Evolutionary conservation across 768 basidiomycete genomes (phyloP).

Genomic region (Russula sp.): DNA sequence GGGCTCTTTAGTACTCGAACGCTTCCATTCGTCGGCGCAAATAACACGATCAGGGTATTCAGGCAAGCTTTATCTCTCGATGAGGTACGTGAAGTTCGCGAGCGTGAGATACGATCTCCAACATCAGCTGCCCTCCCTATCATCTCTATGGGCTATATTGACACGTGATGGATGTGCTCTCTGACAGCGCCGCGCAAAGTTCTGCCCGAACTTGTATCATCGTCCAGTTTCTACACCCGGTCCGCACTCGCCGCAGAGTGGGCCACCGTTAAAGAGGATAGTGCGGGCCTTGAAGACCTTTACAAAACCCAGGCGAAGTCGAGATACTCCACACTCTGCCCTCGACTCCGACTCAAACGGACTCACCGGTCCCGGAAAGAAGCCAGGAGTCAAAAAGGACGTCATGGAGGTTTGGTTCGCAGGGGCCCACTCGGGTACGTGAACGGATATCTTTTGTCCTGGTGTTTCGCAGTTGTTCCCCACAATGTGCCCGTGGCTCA

Average conservation of each 20-base stretch:
- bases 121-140: background rate
- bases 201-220: conserved; percentile 60
- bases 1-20: conserved; percentile 52
- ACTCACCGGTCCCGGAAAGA: no score
- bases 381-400: background rate
- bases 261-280: conserved; percentile 4
- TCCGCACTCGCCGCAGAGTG: conserved; percentile 25
- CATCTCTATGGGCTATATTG: background rate
- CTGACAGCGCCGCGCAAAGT: conserved; percentile 57
- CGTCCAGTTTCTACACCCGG: conserved; percentile 26
- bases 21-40: conserved; percentile 63
- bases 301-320: background rate
- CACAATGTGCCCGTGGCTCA: background rate
- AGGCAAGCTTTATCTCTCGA: conserved; percentile 75
- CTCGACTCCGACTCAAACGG: background rate
- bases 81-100: conserved; percentile 43
- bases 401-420: conserved; percentile 23
- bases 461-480: background rate
- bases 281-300: background rate
- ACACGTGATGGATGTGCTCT: background rate
- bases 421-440: conserved; percentile 19
- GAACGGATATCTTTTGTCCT: background rate
- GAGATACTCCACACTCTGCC: background rate
- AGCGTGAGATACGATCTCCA: background rate
- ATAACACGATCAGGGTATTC: conserved; percentile 60